Conservation (phyloP, 352 stramenopile species). For the Globisporangium irregulare region DNA sequence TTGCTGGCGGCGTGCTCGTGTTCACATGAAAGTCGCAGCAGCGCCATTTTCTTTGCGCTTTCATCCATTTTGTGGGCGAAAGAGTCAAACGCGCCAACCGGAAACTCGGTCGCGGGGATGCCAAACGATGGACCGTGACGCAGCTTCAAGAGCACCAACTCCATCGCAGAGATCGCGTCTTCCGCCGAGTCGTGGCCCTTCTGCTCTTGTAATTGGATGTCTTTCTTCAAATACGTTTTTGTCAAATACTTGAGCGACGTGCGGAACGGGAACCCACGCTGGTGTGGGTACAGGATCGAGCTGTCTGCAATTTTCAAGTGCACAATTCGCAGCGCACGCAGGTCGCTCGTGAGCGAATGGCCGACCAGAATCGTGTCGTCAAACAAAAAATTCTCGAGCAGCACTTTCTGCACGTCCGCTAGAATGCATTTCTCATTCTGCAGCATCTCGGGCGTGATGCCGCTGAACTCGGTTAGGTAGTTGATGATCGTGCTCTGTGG, state of each 20-base stretch:
- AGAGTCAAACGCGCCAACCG: conserved; percentile 54
- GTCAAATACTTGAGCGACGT: conserved; percentile 81
- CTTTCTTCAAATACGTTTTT: conserved; percentile 74
- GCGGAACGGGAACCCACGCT: conserved; percentile 79
- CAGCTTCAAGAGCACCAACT: conserved; percentile 76
- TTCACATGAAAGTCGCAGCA: conserved; percentile 35
- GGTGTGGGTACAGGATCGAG: conserved; percentile 80
- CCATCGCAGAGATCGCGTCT: conserved; percentile 76
- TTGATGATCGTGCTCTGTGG: conserved; percentile 85
- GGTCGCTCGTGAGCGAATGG: conserved; percentile 85
- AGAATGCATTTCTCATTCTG: conserved; percentile 51
- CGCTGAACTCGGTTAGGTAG: conserved; percentile 88
- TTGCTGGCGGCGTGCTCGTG: not conserved
- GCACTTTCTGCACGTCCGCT: conserved; percentile 64
- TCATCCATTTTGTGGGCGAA: conserved; percentile 55
- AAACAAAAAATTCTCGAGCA: conserved; percentile 59
- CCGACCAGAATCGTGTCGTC: conserved; percentile 80
- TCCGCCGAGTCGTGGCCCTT: conserved; percentile 80
- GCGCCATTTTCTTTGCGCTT: conserved; percentile 45
- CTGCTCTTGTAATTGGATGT: conserved; percentile 70
- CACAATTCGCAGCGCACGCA: conserved; percentile 73
- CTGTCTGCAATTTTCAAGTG: conserved; percentile 75
- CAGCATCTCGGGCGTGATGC: conserved; percentile 82
- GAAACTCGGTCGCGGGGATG: conserved; percentile 44
- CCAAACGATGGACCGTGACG: conserved; percentile 64